Conservation (phyloP, 345 rosid genomes). For the Ceriops decandra region DNA sequence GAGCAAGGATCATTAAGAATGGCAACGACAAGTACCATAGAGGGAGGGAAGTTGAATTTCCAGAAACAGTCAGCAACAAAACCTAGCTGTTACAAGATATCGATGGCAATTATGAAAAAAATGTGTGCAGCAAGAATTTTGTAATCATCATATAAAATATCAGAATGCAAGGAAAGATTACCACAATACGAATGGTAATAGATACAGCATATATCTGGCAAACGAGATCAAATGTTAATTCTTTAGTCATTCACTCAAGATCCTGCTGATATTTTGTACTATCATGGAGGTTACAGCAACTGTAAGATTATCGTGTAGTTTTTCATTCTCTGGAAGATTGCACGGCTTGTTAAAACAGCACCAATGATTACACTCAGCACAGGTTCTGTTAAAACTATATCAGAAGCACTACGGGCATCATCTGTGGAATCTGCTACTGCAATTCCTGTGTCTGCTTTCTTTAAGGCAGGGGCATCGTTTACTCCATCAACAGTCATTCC, state of each 20-base stretch:
- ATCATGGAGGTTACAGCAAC: neutral
- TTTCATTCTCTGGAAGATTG: constrained; percentile 65
- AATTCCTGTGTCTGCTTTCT: constrained; percentile 65
- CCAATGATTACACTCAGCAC: constrained; percentile 61
- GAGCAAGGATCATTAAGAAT: constrained; percentile 38
- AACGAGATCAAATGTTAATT: constrained; percentile 3
- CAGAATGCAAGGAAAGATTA: constrained; percentile 28
- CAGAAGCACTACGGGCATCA: constrained; percentile 61
- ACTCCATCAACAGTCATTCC: constrained; percentile 73
- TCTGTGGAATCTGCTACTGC: constrained; percentile 67
- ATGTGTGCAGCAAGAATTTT: neutral
- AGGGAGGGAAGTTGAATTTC: constrained; percentile 67
- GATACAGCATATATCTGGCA: constrained; percentile 63
- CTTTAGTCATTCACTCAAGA: neutral
- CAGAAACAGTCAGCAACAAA: constrained; percentile 53
- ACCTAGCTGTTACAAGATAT: constrained; percentile 41
- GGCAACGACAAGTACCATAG: constrained; percentile 66
- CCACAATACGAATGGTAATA: constrained; percentile 61
- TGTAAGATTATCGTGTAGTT: constrained; percentile 48
- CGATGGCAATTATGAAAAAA: neutral
- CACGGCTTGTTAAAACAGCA: constrained; percentile 61
- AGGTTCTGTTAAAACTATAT: constrained; percentile 60
- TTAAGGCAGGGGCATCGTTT: constrained; percentile 60
- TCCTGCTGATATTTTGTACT: neutral
- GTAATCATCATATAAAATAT: neutral